Evolutionary conservation across 495 filamentous ascomycete species (phyloP).

Genomic region (Podospora bellae-mahoneyi): DNA sequence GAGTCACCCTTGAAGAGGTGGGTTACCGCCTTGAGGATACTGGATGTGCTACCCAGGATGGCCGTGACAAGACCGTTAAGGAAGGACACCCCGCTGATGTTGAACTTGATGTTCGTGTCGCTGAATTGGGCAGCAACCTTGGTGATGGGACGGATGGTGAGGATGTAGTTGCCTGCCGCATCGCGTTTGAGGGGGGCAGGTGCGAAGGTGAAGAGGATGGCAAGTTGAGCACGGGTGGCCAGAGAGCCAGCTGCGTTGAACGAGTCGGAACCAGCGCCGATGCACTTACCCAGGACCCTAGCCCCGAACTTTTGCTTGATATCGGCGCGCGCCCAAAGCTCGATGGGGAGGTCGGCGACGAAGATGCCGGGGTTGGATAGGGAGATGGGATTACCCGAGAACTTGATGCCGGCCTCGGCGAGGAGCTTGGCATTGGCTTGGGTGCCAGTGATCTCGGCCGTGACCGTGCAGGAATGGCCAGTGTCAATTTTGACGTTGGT

Average conservation of each 20-base stretch:
- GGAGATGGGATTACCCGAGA: slow-evolving; percentile 18
- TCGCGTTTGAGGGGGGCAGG: slow-evolving; percentile 15
- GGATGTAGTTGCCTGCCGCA: slow-evolving; percentile 17
- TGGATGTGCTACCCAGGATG: slow-evolving; percentile 18
- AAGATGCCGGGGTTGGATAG: slow-evolving; percentile 20
- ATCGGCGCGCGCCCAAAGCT: slow-evolving; percentile 10
- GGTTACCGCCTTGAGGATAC: slow-evolving; percentile 18
- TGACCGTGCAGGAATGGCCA: slow-evolving; percentile 21
- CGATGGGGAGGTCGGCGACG: slow-evolving; percentile 22
- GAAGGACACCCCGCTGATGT: slow-evolving; percentile 18
- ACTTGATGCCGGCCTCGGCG: slow-evolving; percentile 12
- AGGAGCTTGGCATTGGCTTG: slow-evolving; percentile 16
- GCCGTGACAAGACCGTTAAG: slow-evolving; percentile 19
- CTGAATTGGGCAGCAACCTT: slow-evolving; percentile 17
- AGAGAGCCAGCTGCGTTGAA: slow-evolving; percentile 13
- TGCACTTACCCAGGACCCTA: slow-evolving; percentile 14
- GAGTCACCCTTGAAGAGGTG: slow-evolving; percentile 19
- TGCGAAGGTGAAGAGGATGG: slow-evolving; percentile 19
- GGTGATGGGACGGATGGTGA: slow-evolving; percentile 21
- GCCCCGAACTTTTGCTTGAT: slow-evolving; percentile 18
- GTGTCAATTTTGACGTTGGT: slow-evolving; percentile 21
- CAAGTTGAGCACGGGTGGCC: slow-evolving; percentile 15
- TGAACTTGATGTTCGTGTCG: slow-evolving; percentile 17
- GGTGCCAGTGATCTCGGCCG: slow-evolving; percentile 16
- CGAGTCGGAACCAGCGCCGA: slow-evolving; percentile 11